Evolutionary conservation across 2,329 filamentous ascomycete genomes (phyloP).

Genomic region (Aspergillus aculeatinus): DNA sequence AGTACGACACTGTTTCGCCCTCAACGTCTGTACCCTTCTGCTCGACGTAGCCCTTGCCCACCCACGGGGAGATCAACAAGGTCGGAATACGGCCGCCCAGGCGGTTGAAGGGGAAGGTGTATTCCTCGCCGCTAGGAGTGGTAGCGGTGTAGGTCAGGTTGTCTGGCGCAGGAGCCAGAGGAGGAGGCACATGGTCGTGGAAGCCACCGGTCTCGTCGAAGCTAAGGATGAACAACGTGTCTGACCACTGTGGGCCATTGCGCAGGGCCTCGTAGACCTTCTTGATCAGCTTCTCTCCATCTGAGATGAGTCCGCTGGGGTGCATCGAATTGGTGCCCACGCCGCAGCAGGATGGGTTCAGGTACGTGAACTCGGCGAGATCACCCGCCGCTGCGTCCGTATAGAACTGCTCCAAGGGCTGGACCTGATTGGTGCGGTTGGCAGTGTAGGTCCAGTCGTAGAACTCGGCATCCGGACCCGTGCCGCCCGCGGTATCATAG

Average conservation of each 20-base stretch:
- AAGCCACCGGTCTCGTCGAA: constrained; percentile 43
- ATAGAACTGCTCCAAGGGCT: constrained; percentile 36
- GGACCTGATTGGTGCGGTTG: constrained; percentile 28
- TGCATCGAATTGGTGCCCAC: constrained; percentile 39
- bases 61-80: constrained; percentile 32
- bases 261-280: constrained; percentile 38
- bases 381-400: constrained; percentile 31
- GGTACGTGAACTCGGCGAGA: constrained; percentile 37
- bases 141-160: constrained; percentile 35
- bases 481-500: constrained; percentile 24
- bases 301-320: constrained; percentile 35
- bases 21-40: constrained; percentile 29
- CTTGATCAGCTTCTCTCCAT: constrained; percentile 39
- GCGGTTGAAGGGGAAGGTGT: constrained; percentile 30
- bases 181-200: constrained; percentile 40
- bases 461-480: constrained; percentile 32
- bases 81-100: constrained; percentile 34
- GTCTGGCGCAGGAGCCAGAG: constrained; percentile 35
- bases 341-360: constrained; percentile 44
- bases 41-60: constrained; percentile 30
- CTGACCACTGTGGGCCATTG: constrained; percentile 35
- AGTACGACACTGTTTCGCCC: constrained; percentile 28
- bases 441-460: constrained; percentile 36
- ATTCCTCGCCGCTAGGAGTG: constrained; percentile 26
- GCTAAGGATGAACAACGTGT: constrained; percentile 38